Evolutionary conservation across 352 stramenopile species (phyloP), one percentile per base, ranked within the genome.

Genomic region (Globisporangium viniferum): DNA sequence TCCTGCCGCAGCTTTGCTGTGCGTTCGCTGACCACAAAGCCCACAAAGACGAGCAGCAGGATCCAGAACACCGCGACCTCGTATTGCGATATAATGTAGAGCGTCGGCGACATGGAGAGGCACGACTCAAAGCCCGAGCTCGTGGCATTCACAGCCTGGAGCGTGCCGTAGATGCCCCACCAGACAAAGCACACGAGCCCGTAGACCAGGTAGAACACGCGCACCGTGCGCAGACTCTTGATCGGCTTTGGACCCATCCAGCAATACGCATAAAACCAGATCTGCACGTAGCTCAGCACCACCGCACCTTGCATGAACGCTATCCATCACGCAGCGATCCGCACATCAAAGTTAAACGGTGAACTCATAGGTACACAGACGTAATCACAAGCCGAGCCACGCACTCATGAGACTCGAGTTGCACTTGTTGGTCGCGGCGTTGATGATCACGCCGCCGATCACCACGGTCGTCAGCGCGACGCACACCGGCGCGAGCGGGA

Each of bases 41-140:
- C 73, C 0, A 86, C 22, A n/a, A 79, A 72, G 1, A 81, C 29
- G 31, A 81, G 67, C 29, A 92, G 76, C 14, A 86, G 41, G 46
- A 88, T 69, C 84, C 84, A 92, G 49, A 92, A 92, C 20, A 84
- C 56, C 18, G 74, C 74, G 36, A 92, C 78, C 74, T 92, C 79
- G 64, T 90, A 92, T 62, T 92, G 84, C 22, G 82, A 79, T 69
- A 92, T 79, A 61, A 90, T 69, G 59, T 88, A 92, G 2, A 92
- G 72, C 48, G 80, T 76, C n/a, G 84, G 81, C 2, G 84, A 89
- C 57, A 76, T 88, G 27, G 78, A 74, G n/a, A 92, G 67, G 63
- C 84, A 92, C 9, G 84, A 90, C 69, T 92, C 67, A 56, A 90
- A 89, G 24, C 84, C 84, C 2, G 77, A 84, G 39, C 69, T 84